Base-by-base conservation (phyloP, 2,329 filamentous ascomycete genomes). In the Fusarium ambrosium region DNA sequence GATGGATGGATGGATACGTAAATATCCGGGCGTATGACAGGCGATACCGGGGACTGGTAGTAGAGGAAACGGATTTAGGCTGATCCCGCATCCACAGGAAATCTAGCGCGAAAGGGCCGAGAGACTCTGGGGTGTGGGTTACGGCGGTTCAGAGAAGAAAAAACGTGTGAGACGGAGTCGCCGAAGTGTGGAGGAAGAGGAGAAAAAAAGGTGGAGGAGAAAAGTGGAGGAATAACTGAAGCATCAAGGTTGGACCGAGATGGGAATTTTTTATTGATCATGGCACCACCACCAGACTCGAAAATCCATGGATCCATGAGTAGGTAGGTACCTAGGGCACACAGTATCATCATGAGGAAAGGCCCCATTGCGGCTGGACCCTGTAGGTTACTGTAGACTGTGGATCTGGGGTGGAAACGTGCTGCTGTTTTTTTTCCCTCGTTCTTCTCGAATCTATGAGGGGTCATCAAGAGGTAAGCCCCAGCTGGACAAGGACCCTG, bases 341-440 rank as follows among this genome's bases (percentile, higher is more conserved):
- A 34, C 32, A 14, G 32, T 29, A 51, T 51, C 45, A 18, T 53
- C 53, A 27, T 56, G 53, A 56, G 29, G 29, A 29, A 29, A 29
- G 53, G 11, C 29, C 29, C 53, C 53, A 56, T 56, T 6, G 6
- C 48, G 22, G 45, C 3, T 51, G 43, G 43, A 48, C 20, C 43
- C 20, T 43, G 41, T 37, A 37, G 34, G 37, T 27, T 10, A 18
- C 45, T 43, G 27, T 61, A 48, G 43, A 48, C 22, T 41, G 72
- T 75, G 72, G 72, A 75, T 70, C 72, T 70, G 69, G 72, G 69
- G 71, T 74, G 59, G 67, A 74, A 71, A 74, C 43, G 43, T 48
- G 43, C 13, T 48, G 24, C 13, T 58, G 61, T 70, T 34, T 55
- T 70, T 48, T 60, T 64, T 68, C 60, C 51, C 37, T 59, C 20